Conservation (phyloP, 1,139 yeast species). For the Pichia sp. region DNA sequence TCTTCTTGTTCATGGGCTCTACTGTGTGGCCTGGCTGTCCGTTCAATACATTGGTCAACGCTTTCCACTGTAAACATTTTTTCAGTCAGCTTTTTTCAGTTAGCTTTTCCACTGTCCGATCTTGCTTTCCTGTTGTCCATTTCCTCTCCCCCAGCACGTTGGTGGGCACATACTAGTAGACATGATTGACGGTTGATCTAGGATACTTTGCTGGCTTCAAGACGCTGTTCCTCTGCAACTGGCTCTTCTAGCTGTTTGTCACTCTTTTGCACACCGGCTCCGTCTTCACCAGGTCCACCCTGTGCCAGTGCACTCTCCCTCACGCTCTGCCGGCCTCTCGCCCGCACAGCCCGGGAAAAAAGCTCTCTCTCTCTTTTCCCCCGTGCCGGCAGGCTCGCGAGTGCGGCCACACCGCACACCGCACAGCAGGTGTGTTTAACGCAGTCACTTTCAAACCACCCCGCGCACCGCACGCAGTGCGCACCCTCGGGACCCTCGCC, state of each 20-base stretch:
- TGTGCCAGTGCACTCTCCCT: neutral
- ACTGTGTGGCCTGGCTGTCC: too few relatives aligned
- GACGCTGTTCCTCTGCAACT: neutral
- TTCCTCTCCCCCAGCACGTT: neutral
- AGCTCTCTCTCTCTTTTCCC: neutral
- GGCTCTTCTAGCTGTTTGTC: neutral
- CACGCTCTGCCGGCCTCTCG: too few relatives aligned
- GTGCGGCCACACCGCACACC: neutral
- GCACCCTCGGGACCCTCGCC: neutral
- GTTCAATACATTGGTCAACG: too few relatives aligned
- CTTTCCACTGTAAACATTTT: too few relatives aligned
- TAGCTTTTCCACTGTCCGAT: neutral
- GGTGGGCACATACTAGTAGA: slow-evolving; percentile 19
- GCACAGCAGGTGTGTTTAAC: neutral
- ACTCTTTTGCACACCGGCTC: neutral
- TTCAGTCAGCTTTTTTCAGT: neutral
- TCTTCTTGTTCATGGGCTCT: too few relatives aligned
- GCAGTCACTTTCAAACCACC: neutral
- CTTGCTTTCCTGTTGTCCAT: neutral
- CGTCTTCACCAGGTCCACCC: neutral
- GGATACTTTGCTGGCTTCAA: neutral
- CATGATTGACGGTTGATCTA: slow-evolving; percentile 16
- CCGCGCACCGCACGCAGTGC: slow-evolving; percentile 1
- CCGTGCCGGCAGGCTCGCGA: neutral
- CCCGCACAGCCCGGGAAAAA: neutral